Base-by-base conservation (phyloP, 2,329 filamentous ascomycete genomes). In the Stachybotrys chartarum region DNA sequence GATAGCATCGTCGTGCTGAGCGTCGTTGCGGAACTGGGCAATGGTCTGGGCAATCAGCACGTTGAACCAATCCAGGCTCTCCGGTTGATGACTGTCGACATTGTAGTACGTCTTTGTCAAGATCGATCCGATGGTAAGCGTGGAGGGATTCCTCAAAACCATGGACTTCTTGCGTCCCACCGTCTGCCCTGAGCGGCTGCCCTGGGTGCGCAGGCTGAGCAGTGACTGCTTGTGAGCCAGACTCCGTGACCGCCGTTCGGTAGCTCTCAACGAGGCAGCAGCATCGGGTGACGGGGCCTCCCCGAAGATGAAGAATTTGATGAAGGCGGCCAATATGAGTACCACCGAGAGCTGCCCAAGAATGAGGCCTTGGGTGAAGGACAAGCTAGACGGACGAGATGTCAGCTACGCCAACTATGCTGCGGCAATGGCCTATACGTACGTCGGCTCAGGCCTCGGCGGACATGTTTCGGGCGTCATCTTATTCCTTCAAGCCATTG, bases 271-370 rank as follows among this genome's bases (percentile, higher is more conserved):
- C 7, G 90, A 80, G 12, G 91, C 90, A 18, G 88, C 90, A 54
- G 87, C 85, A 60, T 96, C 91, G 58, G 91, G 81, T 1, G 89
- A 91, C 1, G 91, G 91, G 6, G 91, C 85, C 68, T 97, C 94
- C 64, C 94, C 94, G 68, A 99, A 97, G 68, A 99, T 97, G 82
- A 99, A 99, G 83, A 97, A 99, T 70, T 96, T 96, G 73, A 99
- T 97, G 74, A 99, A 97, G 62, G 88, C 90, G 60, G 91, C 92
- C 58, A 99, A 84, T 45, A 99, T 80, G 30, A 97, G 77, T 14
- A 96, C 90, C 50, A 99, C 89, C 2, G 91, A 96, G 53, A 99
- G 80, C 72, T 99, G 94, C 52, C 94, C 94, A 35, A 97, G 80
- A 51, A 99, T 84, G 63, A 99, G 87, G 31, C 94, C 94, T 70